Base-by-base conservation (phyloP, 768 basidiomycete species). In the Xerocomus potaroensis region DNA sequence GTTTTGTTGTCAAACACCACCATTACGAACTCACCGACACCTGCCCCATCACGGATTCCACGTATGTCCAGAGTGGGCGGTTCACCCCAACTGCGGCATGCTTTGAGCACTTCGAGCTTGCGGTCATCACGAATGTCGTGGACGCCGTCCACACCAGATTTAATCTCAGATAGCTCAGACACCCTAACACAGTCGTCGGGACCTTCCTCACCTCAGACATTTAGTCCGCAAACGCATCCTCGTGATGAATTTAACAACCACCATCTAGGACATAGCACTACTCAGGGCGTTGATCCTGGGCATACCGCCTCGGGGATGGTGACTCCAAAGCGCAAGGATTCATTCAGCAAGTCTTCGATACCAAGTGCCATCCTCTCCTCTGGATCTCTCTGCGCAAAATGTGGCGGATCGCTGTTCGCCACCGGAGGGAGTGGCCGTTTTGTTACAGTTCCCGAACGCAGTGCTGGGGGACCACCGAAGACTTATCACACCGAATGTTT, bases 401-500 rank as follows among this genome's bases (percentile, higher is more conserved):
- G 89, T 54, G 65, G 64, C 11, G 69, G 71, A 10, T 70, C 74
- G 5, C 70, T 91, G 41, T 84, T 87, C 60, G 75, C 73, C 34
- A 65, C 73, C 4, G 72, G 69, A 22, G 76, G 77, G 45, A 78
- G 77, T 6, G 81, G 84, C 33, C 77, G 76, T 47, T 90, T 82
- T 62, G 78, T 90, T 26, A 85, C 84, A 2, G 77, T 89, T 23
- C 85, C 87, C 7, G 78, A 76, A 47, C 63, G 68, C 41, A 64
- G 60, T 29, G 55, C 64, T 2, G 60, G 55, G 46, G 70, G 70
- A 15, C 66, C 69, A 19, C 74, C 80, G n/a, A 75, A 76, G 61
- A 73, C 75, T 18, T 91, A 86, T 56, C 89, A 92, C 54, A 72
- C 77, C 3, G 75, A 80, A 34, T 92, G 89, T 61, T 91, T 92